Base-by-base conservation (phyloP, 495 filamentous ascomycete genomes). In the Pyrenopolyporus hunteri region DNA sequence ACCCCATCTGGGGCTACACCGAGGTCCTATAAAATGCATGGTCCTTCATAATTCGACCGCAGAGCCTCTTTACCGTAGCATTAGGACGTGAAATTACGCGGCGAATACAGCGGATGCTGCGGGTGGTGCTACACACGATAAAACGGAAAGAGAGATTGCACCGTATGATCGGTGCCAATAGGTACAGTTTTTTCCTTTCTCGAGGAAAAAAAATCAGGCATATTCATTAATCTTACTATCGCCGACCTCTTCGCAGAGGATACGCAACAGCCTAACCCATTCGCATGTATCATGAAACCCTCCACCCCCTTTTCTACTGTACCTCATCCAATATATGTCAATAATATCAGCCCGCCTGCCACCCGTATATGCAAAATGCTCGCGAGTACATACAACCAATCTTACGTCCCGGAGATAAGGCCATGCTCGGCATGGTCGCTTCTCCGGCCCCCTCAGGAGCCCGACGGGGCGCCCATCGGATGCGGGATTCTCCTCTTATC, bases 301-400 rank as follows among this genome's bases (percentile, higher is more conserved):
- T n/a, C 35, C 11, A 7, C 42, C 28, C 39, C 10, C 31, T 23
- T 25, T 28, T n/a, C 13, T 25, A 14, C 6, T 19, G 28, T 49
- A 49, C 29, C 10, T 20, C 16, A 49, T 49, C 29, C 29, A 33
- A 49, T 49, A 49, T 33, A 32, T 33, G 9, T 14, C 28, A 49
- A 49, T 33, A 33, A 33, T 22, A 35, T 13, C 29, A 49, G 45
- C 29, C 9, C 45, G 45, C 25, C 11, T 44, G 33, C 37, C 37
- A 28, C 26, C 29, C 29, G 39, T 36, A 59, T 51, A 51, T 59
- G 46, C 46, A 51, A 42, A 51, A 51, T 44, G 29, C 46, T 31
- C 28, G 29, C 9, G 26, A 29, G 26, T 10, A 29, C n/a, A 17
- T 43, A 42, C 35, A 51, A 36, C 37, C 32, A 57, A 57, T 57